These are phyloP conservation scores for Termitomyces sp. DNA, from an alignment of 1,284 basidiomycete genomes.

Conservation along the genomic window DNA sequence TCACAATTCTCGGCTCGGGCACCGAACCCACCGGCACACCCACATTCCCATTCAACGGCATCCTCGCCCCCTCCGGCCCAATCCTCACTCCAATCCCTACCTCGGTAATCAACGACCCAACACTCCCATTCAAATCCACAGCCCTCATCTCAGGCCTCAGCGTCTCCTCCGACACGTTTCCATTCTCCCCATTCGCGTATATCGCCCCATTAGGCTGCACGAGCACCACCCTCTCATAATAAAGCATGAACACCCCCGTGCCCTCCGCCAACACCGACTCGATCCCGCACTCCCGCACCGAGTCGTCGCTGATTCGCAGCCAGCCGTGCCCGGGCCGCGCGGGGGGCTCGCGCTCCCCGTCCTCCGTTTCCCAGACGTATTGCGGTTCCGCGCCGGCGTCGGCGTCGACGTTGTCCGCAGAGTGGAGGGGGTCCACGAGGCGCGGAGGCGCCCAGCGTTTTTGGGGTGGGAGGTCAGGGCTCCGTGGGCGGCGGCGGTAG, in stretches of 20 bases:
- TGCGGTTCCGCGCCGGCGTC: conserved; percentile 24
- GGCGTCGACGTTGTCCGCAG: conserved; percentile 29
- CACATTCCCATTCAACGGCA: conserved; percentile 12
- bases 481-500: conserved; percentile 74
- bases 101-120: conserved; percentile 40
- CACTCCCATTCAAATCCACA: conserved; percentile 39
- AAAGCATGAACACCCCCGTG: conserved; percentile 80
- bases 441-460: conserved; percentile 40
- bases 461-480: conserved; percentile 18
- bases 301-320: conserved; percentile 83
- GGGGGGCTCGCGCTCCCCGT: conserved; percentile 17
- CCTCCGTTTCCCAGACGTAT: conserved; percentile 35
- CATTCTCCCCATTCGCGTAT: conserved; percentile 14
- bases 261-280: conserved; percentile 72
- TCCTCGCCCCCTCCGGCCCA: conserved; percentile 14
- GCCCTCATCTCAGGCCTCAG: conserved; percentile 44
- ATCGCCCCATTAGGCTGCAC: conserved; percentile 7
- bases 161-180: conserved; percentile 53
- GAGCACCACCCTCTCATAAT: conserved; percentile 67
- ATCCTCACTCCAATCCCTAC: conserved; percentile 33
- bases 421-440: conserved; percentile 39
- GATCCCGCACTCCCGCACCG: conserved; percentile 73
- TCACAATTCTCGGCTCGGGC: conserved; percentile 46
- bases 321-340: conserved; percentile 57
- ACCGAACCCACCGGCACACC: conserved; percentile 15